Conservation (phyloP, 208 protist genomes). For the Trypanosoma theileri region DNA sequence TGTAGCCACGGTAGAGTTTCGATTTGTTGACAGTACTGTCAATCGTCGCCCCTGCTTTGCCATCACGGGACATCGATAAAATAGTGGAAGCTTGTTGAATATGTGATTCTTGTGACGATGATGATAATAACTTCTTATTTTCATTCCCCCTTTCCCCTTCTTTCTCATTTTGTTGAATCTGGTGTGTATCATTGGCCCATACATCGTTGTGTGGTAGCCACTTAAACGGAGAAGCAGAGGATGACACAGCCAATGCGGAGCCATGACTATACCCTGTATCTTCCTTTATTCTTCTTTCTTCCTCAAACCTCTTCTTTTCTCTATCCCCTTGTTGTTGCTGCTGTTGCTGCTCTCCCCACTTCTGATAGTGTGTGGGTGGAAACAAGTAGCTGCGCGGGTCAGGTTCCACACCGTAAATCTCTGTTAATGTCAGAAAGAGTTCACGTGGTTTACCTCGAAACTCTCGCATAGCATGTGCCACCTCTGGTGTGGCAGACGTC, state of each 20-base stretch:
- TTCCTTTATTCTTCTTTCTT: too few species aligned
- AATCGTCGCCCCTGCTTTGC: too few species aligned
- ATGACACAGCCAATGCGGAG: too few species aligned
- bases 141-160: too few species aligned
- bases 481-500: conserved; percentile 25
- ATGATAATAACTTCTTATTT: too few species aligned
- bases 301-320: too few species aligned
- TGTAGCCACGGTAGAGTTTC: neutral
- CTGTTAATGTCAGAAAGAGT: conserved; percentile 44
- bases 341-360: neutral
- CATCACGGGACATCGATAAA: too few species aligned
- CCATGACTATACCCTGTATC: too few species aligned
- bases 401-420: conserved; percentile 61
- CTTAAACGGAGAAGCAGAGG: too few species aligned
- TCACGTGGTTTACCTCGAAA: conserved; percentile 7
- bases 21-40: neutral
- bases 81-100: too few species aligned
- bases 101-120: too few species aligned
- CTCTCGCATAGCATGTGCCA: conserved; percentile 27
- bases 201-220: neutral
- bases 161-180: neutral
- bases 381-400: conserved; percentile 77
- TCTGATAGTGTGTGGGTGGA: conserved; percentile 44
- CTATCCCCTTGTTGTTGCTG: neutral
- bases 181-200: neutral